phyloP scores from a whole-genome alignment of 1,284 basidiomycete genomes.

The Trichosporon ovoides region DNA sequence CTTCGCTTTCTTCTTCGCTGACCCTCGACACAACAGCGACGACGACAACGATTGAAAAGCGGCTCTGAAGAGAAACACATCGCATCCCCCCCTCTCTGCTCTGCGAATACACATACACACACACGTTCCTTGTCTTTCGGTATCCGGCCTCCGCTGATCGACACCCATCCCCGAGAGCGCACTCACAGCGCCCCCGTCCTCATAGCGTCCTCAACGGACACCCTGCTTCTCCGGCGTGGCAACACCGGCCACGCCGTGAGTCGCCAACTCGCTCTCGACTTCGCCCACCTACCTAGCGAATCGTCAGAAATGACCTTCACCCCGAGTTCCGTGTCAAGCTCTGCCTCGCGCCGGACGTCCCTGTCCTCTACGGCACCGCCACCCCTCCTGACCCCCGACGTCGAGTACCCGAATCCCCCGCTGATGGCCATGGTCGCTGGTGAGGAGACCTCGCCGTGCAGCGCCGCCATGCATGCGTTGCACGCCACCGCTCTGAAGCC shows the following conservation, averaged over 20 bases:
- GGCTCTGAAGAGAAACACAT: no score
- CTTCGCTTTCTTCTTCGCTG: no score
- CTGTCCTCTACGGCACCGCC: neutral
- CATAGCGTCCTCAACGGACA: neutral
- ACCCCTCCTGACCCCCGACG: neutral
- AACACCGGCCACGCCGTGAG: constrained; percentile 1
- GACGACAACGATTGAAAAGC: no score
- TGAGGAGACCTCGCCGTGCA: neutral
- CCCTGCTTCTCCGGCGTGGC: neutral
- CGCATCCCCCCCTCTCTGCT: no score
- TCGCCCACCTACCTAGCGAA: no score
- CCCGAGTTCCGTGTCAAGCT: neutral
- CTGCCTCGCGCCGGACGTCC: constrained; percentile 1
- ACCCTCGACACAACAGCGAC: no score
- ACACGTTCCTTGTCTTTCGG: no score
- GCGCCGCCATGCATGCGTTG: no score
- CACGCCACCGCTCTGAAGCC: neutral
- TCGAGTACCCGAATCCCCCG: neutral
- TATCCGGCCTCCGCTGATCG: no score
- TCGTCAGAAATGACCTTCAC: neutral
- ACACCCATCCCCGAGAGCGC: no score
- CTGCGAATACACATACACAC: no score
- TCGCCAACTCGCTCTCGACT: neutral
- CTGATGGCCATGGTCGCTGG: neutral
- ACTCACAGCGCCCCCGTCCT: no score